Evolutionary conservation across 495 filamentous ascomycete species (phyloP).

Genomic region (Penicillium cosmopolitanum): DNA sequence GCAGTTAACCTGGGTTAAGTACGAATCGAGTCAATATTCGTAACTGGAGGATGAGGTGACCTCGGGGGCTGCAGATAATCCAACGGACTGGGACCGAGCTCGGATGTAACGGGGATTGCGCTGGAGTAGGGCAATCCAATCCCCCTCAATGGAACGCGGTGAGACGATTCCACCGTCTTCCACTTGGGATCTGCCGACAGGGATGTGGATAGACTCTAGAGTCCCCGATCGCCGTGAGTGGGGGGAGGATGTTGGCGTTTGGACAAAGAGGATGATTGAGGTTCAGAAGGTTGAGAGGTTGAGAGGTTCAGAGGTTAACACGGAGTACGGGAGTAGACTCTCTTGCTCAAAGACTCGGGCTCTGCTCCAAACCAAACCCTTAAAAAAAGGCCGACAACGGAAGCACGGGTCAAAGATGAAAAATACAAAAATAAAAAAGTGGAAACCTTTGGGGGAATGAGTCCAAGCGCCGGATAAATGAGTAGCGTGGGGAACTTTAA

Average conservation of each 20-base stretch:
- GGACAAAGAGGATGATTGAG: neutral
- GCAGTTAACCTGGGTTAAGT: conserved; percentile 1
- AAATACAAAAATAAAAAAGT: neutral
- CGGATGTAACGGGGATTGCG: conserved; percentile 35
- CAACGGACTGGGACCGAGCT: conserved; percentile 11
- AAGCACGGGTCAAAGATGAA: neutral
- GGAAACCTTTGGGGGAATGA: neutral
- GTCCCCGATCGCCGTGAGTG: conserved; percentile 4
- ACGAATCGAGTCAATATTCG: neutral
- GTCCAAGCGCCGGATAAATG: neutral
- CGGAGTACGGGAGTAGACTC: too few relatives aligned
- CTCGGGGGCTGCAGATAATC: neutral
- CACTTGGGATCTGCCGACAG: conserved; percentile 12
- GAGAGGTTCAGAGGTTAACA: too few relatives aligned
- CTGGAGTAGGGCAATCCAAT: neutral
- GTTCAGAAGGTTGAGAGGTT: too few relatives aligned
- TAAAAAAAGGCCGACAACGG: neutral
- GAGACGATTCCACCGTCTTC: conserved; percentile 12
- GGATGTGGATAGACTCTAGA: conserved; percentile 7
- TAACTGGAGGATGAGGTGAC: neutral
- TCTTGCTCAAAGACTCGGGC: too few relatives aligned
- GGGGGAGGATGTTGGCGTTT: too few relatives aligned
- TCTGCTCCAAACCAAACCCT: too few relatives aligned
- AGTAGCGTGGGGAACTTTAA: neutral
- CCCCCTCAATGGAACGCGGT: neutral